Conservation (phyloP, 148 eudicot species). For the Nepenthes mirabilis region DNA sequence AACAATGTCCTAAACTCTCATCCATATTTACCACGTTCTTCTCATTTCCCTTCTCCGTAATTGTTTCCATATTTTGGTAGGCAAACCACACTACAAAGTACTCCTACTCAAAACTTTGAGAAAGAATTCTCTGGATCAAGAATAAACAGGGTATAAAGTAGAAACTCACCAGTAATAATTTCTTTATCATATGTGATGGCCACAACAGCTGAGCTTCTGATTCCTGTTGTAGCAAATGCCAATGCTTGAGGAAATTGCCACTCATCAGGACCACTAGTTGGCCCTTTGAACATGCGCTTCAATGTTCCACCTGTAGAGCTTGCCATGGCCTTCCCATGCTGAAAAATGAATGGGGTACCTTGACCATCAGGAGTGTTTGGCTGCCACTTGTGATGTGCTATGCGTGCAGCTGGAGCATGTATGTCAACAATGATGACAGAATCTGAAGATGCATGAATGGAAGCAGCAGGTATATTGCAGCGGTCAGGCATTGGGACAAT, state of each 20-base stretch:
- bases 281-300: constrained; percentile 87
- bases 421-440: constrained; percentile 69
- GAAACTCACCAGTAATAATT: constrained; percentile 62
- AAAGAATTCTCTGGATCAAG: too few species aligned
- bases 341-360: constrained; percentile 85
- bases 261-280: constrained; percentile 46
- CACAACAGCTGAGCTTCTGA: constrained; percentile 72
- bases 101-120: too few species aligned
- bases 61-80: too few species aligned
- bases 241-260: constrained; percentile 88
- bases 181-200: constrained; percentile 68
- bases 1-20: too few species aligned
- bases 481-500: constrained; percentile 68
- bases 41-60: too few species aligned
- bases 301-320: constrained; percentile 66
- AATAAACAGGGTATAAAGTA: too few species aligned
- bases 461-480: constrained; percentile 96
- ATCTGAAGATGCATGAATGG: constrained; percentile 79
- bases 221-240: constrained; percentile 79
- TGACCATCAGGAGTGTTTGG: constrained; percentile 98
- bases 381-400: constrained; percentile 98
- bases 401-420: constrained; percentile 85
- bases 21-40: too few species aligned
- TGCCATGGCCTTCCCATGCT: constrained; percentile 61
- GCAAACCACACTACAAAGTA: too few species aligned